Evolutionary conservation across 495 filamentous ascomycete genomes (phyloP).

Genomic region (Glarea lozoyensis): DNA sequence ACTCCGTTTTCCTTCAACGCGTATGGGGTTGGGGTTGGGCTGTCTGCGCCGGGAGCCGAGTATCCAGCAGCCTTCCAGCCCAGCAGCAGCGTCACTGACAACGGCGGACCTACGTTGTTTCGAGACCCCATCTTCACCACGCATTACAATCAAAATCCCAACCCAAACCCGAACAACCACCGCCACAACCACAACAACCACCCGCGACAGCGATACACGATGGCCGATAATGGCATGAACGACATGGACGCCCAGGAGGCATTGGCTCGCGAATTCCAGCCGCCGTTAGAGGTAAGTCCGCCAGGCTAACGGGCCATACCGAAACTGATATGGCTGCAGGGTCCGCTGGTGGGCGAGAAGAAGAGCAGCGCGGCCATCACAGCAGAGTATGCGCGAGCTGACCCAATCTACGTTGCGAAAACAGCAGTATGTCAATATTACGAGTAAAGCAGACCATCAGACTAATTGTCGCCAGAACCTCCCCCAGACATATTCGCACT

Average conservation of each 20-base stretch:
- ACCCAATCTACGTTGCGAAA: conserved; percentile 76
- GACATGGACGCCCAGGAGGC: conserved; percentile 45
- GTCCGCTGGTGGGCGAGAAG: conserved; percentile 71
- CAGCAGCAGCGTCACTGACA: conserved; percentile 4
- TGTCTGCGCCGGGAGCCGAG: conserved; percentile 5
- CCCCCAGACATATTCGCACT: conserved; percentile 76
- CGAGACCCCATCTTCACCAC: conserved; percentile 32
- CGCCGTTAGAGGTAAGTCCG: conserved; percentile 50
- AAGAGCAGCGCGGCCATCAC: conserved; percentile 70
- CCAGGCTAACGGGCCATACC: not conserved
- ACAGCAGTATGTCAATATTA: no score
- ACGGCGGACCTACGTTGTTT: conserved; percentile 20
- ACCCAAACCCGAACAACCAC: conserved; percentile 17
- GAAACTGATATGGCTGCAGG: conserved; percentile 42
- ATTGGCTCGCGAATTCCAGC: conserved; percentile 54
- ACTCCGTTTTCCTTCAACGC: conserved; percentile 31
- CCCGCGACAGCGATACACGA: conserved; percentile 22
- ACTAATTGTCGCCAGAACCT: conserved; percentile 50
- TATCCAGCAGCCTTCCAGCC: conserved; percentile 30
- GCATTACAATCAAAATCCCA: conserved; percentile 23
- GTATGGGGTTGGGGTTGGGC: conserved; percentile 13
- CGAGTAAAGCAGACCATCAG: no score
- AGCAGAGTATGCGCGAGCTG: conserved; percentile 83
- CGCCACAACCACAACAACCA: conserved; percentile 24
- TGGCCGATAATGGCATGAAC: conserved; percentile 19